These are phyloP conservation scores for Hypericum perforatum DNA, from an alignment of 345 rosid genomes.

Conservation along the genomic window DNA sequence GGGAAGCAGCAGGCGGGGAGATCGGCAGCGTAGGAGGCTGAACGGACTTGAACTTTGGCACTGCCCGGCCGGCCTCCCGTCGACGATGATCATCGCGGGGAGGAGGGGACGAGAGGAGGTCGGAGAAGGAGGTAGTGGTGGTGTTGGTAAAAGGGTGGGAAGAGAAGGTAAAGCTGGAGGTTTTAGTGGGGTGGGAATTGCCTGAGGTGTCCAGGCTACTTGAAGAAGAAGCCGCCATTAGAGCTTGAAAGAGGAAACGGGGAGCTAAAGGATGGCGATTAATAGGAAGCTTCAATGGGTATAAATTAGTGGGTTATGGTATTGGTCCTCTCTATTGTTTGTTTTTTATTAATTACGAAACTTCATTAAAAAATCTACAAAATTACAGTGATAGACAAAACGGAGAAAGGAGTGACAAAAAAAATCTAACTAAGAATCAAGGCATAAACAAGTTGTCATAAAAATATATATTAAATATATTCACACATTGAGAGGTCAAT, in stretches of 20 bases:
- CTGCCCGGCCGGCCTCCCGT: conserved; percentile 48
- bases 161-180: conserved; percentile 19
- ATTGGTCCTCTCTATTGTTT: not conserved
- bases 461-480: too few relatives aligned
- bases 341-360: too few relatives aligned
- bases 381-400: too few relatives aligned
- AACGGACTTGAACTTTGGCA: conserved; percentile 76
- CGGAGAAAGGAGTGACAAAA: too few relatives aligned
- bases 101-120: conserved; percentile 34
- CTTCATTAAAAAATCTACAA: too few relatives aligned
- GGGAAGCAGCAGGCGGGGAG: conserved; percentile 61
- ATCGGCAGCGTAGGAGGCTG: conserved; percentile 74
- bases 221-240: conserved; percentile 32
- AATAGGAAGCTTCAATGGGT: not conserved
- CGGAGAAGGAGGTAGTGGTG: conserved; percentile 40
- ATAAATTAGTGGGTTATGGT: not conserved
- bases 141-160: conserved; percentile 23
- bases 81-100: not conserved
- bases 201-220: conserved; percentile 31
- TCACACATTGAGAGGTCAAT: too few relatives aligned
- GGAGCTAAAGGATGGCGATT: not conserved
- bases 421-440: too few relatives aligned
- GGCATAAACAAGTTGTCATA: too few relatives aligned
- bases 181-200: conserved; percentile 14
- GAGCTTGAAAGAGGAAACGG: not conserved